Conservation (phyloP, 2,329 filamentous ascomycete species). For the Claviceps digitariae region DNA sequence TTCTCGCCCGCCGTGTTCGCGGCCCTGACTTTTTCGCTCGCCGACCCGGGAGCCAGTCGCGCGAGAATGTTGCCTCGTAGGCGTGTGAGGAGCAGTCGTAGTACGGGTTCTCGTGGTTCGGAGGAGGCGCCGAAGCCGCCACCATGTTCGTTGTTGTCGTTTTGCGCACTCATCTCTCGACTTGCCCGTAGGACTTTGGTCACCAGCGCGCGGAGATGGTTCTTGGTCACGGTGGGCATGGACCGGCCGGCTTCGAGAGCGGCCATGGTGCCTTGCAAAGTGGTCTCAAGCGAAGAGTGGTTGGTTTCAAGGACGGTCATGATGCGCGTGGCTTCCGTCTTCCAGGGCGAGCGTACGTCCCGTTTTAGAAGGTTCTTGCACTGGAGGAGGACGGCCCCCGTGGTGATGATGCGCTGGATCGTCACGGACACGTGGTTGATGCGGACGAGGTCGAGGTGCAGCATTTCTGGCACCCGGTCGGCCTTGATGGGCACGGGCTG, state of each 20-base stretch:
- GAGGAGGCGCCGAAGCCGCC: not conserved
- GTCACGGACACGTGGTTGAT: conserved; percentile 30
- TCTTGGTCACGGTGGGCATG: conserved; percentile 51
- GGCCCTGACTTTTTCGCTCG: conserved; percentile 56
- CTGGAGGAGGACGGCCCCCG: conserved; percentile 62
- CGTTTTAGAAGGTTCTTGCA: conserved; percentile 75
- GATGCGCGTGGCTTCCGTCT: conserved; percentile 57
- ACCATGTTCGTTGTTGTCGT: conserved; percentile 8
- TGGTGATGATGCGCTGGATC: conserved; percentile 49
- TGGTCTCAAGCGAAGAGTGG: conserved; percentile 35
- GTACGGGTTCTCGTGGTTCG: conserved; percentile 40
- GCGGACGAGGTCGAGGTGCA: conserved; percentile 54
- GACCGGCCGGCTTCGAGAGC: conserved; percentile 47
- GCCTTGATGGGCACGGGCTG: conserved; percentile 41
- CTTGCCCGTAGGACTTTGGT: conserved; percentile 40
- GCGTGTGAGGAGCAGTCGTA: conserved; percentile 55
- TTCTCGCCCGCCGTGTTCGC: conserved; percentile 57
- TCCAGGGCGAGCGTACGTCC: conserved; percentile 67
- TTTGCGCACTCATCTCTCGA: conserved; percentile 27
- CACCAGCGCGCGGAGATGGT: conserved; percentile 43
- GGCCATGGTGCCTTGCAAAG: conserved; percentile 47
- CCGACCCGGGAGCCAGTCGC: conserved; percentile 50
- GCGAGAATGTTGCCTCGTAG: conserved; percentile 53
- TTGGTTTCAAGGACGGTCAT: conserved; percentile 52
- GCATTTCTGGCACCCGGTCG: conserved; percentile 56